Percentiles rank a stretch among this genome's conserved stretches.
Conservation (phyloP, 2,329 filamentous ascomycete genomes). For the Ophiostoma perfectum region DNA sequence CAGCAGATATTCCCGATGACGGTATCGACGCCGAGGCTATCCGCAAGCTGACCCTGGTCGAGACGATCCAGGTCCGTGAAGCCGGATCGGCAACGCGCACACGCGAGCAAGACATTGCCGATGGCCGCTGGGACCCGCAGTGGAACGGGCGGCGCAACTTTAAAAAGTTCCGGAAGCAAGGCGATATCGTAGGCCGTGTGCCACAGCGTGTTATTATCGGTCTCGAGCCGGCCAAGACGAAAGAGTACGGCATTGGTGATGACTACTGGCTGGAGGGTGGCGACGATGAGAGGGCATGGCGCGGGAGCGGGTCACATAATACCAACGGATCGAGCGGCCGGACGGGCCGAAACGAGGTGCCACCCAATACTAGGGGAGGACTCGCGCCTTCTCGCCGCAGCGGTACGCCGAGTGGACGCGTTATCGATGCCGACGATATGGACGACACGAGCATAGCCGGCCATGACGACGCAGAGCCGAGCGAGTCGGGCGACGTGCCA, state of each 20-base stretch:
- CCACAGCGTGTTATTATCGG: constrained; percentile 56
- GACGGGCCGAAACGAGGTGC: not conserved
- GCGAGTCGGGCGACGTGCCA: not conserved
- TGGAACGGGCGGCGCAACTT: constrained; percentile 98
- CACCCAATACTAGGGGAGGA: not conserved
- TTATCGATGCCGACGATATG: not conserved
- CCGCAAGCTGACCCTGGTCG: constrained; percentile 67
- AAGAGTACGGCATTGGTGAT: constrained; percentile 68
- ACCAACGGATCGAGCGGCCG: not conserved
- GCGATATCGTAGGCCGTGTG: constrained; percentile 42
- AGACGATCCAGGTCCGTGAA: constrained; percentile 63
- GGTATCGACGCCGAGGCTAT: constrained; percentile 67
- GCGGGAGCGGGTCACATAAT: not conserved
- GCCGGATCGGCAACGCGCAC: constrained; percentile 30
- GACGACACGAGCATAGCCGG: constrained; percentile 10
- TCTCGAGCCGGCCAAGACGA: constrained; percentile 64
- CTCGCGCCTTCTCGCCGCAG: not conserved
- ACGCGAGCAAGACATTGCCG: constrained; percentile 48
- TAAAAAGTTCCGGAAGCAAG: constrained; percentile 71
- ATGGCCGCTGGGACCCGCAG: constrained; percentile 69
- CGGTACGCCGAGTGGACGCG: not conserved
- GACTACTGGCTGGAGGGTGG: constrained; percentile 67
- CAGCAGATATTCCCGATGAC: constrained; percentile 46
- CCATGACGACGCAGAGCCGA: constrained; percentile 2
- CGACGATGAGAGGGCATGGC: constrained; percentile 25